Evolutionary conservation across 495 filamentous ascomycete genomes (phyloP), one percentile per base, ranked within the genome.

Genomic region (Aspergillus campestris): DNA sequence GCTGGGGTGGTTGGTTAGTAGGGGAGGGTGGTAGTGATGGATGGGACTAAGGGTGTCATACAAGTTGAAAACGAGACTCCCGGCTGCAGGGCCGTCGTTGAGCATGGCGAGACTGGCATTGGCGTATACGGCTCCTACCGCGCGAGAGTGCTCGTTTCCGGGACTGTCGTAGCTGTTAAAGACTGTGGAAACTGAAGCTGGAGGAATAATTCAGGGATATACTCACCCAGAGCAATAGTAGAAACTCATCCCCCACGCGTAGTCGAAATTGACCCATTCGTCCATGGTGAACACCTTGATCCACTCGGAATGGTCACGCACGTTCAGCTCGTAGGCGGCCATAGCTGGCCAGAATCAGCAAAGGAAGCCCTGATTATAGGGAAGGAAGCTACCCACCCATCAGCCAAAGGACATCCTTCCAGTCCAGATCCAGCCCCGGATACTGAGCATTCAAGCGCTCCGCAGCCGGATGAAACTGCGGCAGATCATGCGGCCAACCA

Each of bases 321-420:
- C 69, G n/a, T 65, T 70, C 0, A 64, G 66, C 53, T 79, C 75
- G 39, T 75, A 79, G n/a, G 72, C 71, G 36, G 74, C 74, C 57
- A 77, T 58, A 5, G 44, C 58, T 61, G 24, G 9, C 8, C 8
- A 14, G 3, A 2, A 35, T 41, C 31, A 49, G 42, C 10, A 8
- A 14, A 30, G n/a, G n/a, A 10, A 18, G 10, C 1, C 28, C 9
- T 5, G 8, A 32, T 18, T 6, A 24, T 4, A 24, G 7, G n/a
- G 9, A 15, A 45, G 10, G 13, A 8, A 31, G 15, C 2, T 11
- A 45, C 52, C 38, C 42, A 61, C 58, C 38, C 55, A 61, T 61
- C 9, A 61, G 40, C 9, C 47, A 32, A 10, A 42, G 50, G n/a
- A 61, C 37, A 31, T 61, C 55, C 5, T 47, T 40, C 34, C 42